These are phyloP conservation scores for Solanum sitiens DNA, from an alignment of 257 asterid species.

Conservation along the genomic window DNA sequence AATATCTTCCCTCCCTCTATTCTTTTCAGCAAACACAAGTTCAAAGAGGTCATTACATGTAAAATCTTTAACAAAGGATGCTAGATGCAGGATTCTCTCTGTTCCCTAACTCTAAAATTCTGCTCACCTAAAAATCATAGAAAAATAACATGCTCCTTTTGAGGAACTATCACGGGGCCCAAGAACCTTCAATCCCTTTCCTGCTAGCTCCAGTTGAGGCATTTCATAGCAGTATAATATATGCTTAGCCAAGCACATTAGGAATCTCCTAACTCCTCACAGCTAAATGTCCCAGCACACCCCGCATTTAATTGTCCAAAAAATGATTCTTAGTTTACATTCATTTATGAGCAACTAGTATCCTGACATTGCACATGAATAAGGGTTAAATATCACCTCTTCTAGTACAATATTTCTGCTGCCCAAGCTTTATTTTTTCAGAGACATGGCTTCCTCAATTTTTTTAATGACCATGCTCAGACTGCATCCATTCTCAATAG, in stretches of 20 bases:
- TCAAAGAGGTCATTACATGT: neutral
- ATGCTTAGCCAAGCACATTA: neutral
- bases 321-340: neutral
- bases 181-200: neutral
- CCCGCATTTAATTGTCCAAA: neutral
- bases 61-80: neutral
- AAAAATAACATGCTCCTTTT: neutral
- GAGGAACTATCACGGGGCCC: neutral
- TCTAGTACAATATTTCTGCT: neutral
- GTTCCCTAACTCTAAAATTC: neutral
- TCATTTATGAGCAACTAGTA: neutral
- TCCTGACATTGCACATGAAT: neutral
- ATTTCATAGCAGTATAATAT: neutral
- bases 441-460: conserved; percentile 67
- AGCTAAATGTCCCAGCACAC: neutral
- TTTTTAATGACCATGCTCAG: conserved; percentile 57
- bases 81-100: neutral
- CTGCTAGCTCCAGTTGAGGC: neutral
- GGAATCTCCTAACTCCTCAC: neutral
- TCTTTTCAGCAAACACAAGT: neutral
- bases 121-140: neutral
- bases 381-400: neutral
- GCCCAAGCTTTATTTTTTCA: conserved; percentile 12
- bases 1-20: neutral
- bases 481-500: conserved; percentile 61